Evolutionary conservation across 129 eudicot species (phyloP).

Genomic region (Flaveria brownii): DNA sequence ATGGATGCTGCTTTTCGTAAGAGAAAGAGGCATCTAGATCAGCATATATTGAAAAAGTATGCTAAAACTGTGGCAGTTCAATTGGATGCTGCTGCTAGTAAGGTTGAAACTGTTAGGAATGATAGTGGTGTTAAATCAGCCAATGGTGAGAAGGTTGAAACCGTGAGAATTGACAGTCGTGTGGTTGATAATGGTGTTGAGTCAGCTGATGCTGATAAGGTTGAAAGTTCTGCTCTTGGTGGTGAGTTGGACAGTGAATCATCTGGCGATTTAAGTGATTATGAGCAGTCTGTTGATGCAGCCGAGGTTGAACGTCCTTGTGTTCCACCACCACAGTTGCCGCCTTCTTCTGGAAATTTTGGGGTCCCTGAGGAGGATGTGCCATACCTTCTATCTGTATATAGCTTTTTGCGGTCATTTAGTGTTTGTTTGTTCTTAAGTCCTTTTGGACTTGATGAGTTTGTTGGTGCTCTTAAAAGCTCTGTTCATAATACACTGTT

Average conservation of each 20-base stretch:
- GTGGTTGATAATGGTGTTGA: constrained; percentile 32
- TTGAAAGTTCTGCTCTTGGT: too few species aligned
- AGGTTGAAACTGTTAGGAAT: constrained; percentile 20
- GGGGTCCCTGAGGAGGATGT: constrained; percentile 82
- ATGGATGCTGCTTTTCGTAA: constrained; percentile 48
- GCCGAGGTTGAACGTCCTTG: constrained; percentile 55
- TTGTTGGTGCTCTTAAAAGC: constrained; percentile 92
- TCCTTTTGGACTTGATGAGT: constrained; percentile 92
- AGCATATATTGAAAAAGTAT: constrained; percentile 42
- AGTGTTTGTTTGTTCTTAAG: constrained; percentile 71
- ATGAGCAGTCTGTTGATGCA: constrained; percentile 38
- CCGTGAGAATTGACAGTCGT: constrained; percentile 11
- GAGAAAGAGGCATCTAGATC: constrained; percentile 58
- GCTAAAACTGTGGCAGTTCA: constrained; percentile 21
- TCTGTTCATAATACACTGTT: constrained; percentile 64
- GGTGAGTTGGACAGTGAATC: constrained; percentile 39
- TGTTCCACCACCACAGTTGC: constrained; percentile 74
- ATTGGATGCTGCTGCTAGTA: constrained; percentile 6
- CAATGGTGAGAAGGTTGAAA: constrained; percentile 32
- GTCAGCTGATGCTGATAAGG: constrained; percentile 36
- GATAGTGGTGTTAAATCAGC: constrained; percentile 35
- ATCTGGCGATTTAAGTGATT: constrained; percentile 56
- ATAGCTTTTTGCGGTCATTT: constrained; percentile 85
- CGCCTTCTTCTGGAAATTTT: constrained; percentile 78
- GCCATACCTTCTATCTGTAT: constrained; percentile 70